A percentile compares a stretch with the other conserved stretches of the same genome.
Evolutionary conservation across 345 rosid species (phyloP).

Genomic region (Citrus australasica): DNA sequence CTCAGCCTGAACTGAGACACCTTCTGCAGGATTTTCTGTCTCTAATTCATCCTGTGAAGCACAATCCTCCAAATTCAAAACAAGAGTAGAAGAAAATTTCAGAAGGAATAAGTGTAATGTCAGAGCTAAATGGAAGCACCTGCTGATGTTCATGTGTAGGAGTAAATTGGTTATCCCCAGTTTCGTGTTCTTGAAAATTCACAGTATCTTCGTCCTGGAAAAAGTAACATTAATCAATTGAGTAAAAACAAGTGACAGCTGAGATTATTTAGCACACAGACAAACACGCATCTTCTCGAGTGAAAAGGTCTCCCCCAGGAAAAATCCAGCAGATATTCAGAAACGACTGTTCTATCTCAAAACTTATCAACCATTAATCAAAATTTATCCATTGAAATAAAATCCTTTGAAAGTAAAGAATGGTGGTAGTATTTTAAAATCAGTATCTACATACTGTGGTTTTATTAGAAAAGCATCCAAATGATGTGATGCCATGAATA

Average conservation of each 20-base stretch:
- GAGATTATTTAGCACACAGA: neutral
- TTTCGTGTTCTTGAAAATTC: conserved; percentile 38
- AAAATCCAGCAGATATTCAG: neutral
- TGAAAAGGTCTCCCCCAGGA: neutral
- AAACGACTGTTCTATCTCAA: neutral
- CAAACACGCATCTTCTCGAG: neutral
- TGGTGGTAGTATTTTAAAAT: neutral
- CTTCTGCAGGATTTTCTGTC: conserved; percentile 42
- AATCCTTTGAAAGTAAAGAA: neutral
- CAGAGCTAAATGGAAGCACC: conserved; percentile 30
- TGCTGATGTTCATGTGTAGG: conserved; percentile 37
- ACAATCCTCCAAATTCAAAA: neutral
- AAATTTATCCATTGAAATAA: neutral
- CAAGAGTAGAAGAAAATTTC: neutral
- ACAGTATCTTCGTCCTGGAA: conserved; percentile 46
- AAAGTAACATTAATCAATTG: neutral
- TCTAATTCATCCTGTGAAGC: conserved; percentile 45
- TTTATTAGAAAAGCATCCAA: neutral
- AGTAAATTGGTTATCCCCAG: conserved; percentile 28
- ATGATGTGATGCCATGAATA: neutral
- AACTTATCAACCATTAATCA: neutral
- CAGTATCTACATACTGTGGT: neutral
- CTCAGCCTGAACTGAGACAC: conserved; percentile 38
- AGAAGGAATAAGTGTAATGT: no score
- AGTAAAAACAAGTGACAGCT: neutral